phyloP scores from a whole-genome alignment of 2,329 filamentous ascomycete genomes.

The Sporothrix variecibatus region DNA sequence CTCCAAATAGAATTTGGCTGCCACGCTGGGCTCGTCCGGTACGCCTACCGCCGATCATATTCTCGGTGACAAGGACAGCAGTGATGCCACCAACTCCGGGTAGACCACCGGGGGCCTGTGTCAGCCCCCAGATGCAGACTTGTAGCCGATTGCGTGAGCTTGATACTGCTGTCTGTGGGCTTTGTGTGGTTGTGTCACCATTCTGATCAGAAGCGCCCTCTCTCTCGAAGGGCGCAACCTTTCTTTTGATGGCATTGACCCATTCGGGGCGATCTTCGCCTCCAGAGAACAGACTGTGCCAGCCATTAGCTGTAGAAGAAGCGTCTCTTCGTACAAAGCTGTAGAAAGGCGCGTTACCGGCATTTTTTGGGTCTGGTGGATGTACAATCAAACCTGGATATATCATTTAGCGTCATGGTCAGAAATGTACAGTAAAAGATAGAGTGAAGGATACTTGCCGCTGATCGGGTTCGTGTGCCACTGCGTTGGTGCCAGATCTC shows the following conservation, averaged over 20 bases:
- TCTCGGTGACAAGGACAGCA: slow-evolving; percentile 52
- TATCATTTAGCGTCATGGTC: neutral
- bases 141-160: slow-evolving; percentile 35
- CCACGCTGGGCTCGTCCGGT: slow-evolving; percentile 41
- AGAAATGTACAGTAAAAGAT: neutral
- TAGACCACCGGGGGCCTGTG: slow-evolving; percentile 51
- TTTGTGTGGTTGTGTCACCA: neutral
- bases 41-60: slow-evolving; percentile 53
- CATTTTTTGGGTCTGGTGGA: slow-evolving; percentile 38
- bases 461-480: slow-evolving; percentile 49
- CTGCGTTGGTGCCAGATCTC: slow-evolving; percentile 26
- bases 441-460: slow-evolving; percentile 40
- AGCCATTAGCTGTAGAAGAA: slow-evolving; percentile 48
- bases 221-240: neutral
- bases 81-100: slow-evolving; percentile 41
- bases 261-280: slow-evolving; percentile 43
- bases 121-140: slow-evolving; percentile 57
- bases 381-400: slow-evolving; percentile 42
- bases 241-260: slow-evolving; percentile 35
- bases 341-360: slow-evolving; percentile 47
- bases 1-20: slow-evolving; percentile 44
- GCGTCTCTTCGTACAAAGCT: slow-evolving; percentile 53
- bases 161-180: neutral
- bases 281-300: slow-evolving; percentile 47
- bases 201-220: neutral